Evolutionary conservation across 2,329 filamentous ascomycete genomes (phyloP).

Genomic region (Clonostachys rhizophaga): DNA sequence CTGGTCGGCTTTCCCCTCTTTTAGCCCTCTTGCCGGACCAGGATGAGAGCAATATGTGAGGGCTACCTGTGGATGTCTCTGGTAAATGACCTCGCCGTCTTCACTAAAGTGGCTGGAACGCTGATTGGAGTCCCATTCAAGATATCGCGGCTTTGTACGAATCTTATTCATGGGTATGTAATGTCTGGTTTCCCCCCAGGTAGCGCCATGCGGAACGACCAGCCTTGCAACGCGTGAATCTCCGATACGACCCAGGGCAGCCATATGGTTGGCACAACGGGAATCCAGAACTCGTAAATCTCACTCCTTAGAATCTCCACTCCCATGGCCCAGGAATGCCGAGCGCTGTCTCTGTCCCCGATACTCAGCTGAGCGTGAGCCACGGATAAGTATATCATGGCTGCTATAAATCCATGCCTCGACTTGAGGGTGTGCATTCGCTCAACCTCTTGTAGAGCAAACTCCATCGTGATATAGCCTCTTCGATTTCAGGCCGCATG

Average conservation of each 20-base stretch:
- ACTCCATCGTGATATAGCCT: conserved; percentile 13
- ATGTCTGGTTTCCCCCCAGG: conserved; percentile 11
- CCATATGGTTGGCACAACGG: conserved; percentile 19
- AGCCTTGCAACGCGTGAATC: conserved; percentile 14
- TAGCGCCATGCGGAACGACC: conserved; percentile 23
- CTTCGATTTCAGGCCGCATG: conserved; percentile 2
- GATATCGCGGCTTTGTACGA: background rate
- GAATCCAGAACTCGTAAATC: conserved; percentile 22
- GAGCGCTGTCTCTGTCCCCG: conserved; percentile 7
- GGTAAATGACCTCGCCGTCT: no score
- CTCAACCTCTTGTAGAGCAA: conserved; percentile 9
- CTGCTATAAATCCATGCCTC: conserved; percentile 13
- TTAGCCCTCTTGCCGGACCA: no score
- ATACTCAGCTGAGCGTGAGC: conserved; percentile 15
- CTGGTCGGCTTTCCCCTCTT: no score
- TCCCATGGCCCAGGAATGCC: conserved; percentile 14
- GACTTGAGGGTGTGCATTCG: conserved; percentile 12
- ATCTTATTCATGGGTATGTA: background rate
- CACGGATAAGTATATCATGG: conserved; percentile 17
- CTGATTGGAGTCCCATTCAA: no score
- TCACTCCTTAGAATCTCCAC: conserved; percentile 14
- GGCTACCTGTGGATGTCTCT: no score
- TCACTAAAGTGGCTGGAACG: no score
- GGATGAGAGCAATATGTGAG: no score
- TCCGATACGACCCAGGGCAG: conserved; percentile 14